Evolutionary conservation across 1,284 basidiomycete species (phyloP), one percentile per base, ranked within the genome.

Genomic region (Sanguinoderma infundibulare): DNA sequence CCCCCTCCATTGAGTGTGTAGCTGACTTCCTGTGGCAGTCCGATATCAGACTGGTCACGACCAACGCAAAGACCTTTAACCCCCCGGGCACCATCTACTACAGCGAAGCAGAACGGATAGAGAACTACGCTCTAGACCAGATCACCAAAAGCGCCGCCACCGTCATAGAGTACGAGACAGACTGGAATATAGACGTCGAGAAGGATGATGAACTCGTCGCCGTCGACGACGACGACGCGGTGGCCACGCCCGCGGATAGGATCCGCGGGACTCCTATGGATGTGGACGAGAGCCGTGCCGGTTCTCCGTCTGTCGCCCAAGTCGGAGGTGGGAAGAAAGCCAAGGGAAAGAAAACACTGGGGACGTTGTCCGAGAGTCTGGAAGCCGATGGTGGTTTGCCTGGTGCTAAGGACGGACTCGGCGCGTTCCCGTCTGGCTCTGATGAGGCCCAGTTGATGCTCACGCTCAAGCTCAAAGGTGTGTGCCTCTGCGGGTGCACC

Each of bases 171-270:
- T 90, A 87, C 71, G 90, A 92, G 74, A 85, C 87, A 0, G 88
- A 92, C 71, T 92, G 90, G 90, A 91, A 90, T 65, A 88, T 92
- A 59, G 89, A 91, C 59, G 78, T 90, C n/a, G 90, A 91, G 67
- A 83, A 81, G 44, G 89, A 91, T 50, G 89, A 88, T 26, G 83
- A 86, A 17, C 75, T 78, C 9, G 75, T 81, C n/a, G 81, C 83
- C 26, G 78, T 82, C 1, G 81, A 82, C n/a, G 81, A 79, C 12
- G 77, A 78, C 8, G 70, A 72, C 15, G 71, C 15, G 3, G 39
- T 22, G 5, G 75, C 52, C 4, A 65, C 53, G 2, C 56, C 61
- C 2, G 59, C 50, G 34, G 65, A 67, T 30, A 66, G 64, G 57
- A 30, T 39, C 0, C 47, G 52, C 12, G 69, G 67, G 5, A 72